Evolutionary conservation across 148 eudicot species (phyloP).

Genomic region (Spergularia bocconei): DNA sequence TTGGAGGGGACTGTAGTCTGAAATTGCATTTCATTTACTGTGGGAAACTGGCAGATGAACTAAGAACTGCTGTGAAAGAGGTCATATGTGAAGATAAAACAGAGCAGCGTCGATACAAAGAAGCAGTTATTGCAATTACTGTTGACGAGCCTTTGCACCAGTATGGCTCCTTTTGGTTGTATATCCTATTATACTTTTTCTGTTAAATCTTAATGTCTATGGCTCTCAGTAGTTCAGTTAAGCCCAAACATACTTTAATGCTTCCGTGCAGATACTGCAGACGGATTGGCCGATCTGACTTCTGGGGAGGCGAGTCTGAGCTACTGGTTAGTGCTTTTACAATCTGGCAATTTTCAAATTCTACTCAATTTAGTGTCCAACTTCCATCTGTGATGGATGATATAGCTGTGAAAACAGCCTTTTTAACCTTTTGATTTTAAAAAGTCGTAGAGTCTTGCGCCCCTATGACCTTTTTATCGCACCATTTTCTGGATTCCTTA

Average conservation of each 20-base stretch:
- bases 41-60: slow-evolving; percentile 52
- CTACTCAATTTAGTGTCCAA: neutral
- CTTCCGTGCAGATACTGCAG: slow-evolving; percentile 70
- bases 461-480: neutral
- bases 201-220: neutral
- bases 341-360: neutral
- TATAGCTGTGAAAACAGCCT: neutral
- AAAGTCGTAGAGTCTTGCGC: neutral
- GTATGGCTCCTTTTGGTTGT: slow-evolving; percentile 32
- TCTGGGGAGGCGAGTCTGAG: slow-evolving; percentile 99
- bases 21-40: neutral
- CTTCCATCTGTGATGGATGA: neutral
- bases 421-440: neutral
- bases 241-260: neutral
- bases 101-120: slow-evolving; percentile 57
- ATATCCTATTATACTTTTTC: neutral
- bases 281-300: slow-evolving; percentile 78
- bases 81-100: slow-evolving; percentile 69
- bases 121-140: slow-evolving; percentile 84
- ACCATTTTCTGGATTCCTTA: neutral
- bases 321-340: slow-evolving; percentile 63
- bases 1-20: neutral
- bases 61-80: slow-evolving; percentile 88
- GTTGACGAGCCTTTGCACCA: slow-evolving; percentile 82
- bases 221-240: slow-evolving; percentile 3